Evolutionary conservation across 768 basidiomycete species (phyloP).

Genomic region (Rubroboletus satanas): DNA sequence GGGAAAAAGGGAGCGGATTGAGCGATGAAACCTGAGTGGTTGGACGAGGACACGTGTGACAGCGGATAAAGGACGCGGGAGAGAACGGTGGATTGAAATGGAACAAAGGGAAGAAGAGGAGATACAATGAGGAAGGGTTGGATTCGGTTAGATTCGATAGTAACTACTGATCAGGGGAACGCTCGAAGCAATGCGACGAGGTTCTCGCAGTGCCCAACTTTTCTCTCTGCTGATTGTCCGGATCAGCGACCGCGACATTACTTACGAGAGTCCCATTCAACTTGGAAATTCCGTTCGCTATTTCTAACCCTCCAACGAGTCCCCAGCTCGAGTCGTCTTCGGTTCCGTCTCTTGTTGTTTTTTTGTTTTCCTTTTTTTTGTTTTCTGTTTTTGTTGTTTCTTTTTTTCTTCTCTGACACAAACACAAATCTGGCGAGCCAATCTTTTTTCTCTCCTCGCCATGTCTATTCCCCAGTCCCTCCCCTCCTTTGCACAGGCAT

Average conservation of each 20-base stretch:
- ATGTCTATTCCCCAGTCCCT: slow-evolving; percentile 60
- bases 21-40: background rate
- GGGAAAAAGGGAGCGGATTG: background rate
- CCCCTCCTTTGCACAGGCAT: slow-evolving; percentile 77
- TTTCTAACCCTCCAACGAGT: background rate
- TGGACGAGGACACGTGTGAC: background rate
- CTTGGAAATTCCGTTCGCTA: background rate
- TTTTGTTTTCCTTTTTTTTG: background rate
- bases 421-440: background rate
- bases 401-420: background rate
- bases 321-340: slow-evolving; percentile 1
- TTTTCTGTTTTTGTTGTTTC: background rate
- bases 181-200: background rate
- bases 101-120: background rate
- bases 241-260: background rate
- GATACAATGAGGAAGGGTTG: background rate
- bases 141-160: background rate
- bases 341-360: slow-evolving; percentile 9
- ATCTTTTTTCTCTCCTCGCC: slow-evolving; percentile 4
- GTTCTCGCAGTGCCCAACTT: background rate
- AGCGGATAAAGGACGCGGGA: background rate
- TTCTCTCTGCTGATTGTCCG: background rate
- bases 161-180: background rate
- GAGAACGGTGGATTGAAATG: background rate
- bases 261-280: background rate